A percentile compares a stretch with the other conserved stretches of the same genome.
Evolutionary conservation across 805 yeast genomes (phyloP).

Genomic region (Lachancea thermotolerans): DNA sequence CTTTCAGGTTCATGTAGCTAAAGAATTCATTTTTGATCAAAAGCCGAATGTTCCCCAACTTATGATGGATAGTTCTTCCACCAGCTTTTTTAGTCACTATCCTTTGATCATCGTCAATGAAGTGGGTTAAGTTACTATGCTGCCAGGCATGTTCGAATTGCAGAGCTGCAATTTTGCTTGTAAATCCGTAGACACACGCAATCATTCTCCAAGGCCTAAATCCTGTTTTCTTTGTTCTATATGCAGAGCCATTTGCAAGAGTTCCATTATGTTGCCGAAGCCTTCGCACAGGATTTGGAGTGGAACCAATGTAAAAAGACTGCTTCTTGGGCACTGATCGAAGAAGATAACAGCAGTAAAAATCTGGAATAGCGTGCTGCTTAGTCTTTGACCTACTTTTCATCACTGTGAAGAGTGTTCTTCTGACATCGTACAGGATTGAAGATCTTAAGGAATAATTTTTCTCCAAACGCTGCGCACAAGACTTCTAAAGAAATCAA

Average conservation of each 20-base stretch:
- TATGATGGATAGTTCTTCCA: constrained; percentile 39
- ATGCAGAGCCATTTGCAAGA: constrained; percentile 58
- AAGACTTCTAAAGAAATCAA: not conserved
- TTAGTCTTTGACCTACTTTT: not conserved
- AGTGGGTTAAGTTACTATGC: constrained; percentile 60
- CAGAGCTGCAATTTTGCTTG: constrained; percentile 58
- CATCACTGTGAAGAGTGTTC: not conserved
- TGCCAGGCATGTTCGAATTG: constrained; percentile 87
- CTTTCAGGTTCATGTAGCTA: constrained; percentile 37
- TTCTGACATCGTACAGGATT: too few species aligned
- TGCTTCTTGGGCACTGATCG: constrained; percentile 51
- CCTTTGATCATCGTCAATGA: constrained; percentile 38
- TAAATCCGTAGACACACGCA: constrained; percentile 61
- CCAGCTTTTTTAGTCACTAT: constrained; percentile 33
- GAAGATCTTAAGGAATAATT: too few species aligned
- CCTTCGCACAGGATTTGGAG: constrained; percentile 66
- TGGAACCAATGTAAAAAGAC: constrained; percentile 73
- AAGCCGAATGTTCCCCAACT: constrained; percentile 42
- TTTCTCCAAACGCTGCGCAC: too few species aligned
- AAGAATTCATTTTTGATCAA: constrained; percentile 41
- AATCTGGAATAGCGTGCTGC: constrained; percentile 19
- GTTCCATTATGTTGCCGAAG: constrained; percentile 77
- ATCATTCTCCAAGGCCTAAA: constrained; percentile 72
- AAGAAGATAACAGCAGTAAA: constrained; percentile 68
- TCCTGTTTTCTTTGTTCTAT: constrained; percentile 48